Evolutionary conservation across 2,329 filamentous ascomycete species (phyloP).

Genomic region (Penicillium sp.): DNA sequence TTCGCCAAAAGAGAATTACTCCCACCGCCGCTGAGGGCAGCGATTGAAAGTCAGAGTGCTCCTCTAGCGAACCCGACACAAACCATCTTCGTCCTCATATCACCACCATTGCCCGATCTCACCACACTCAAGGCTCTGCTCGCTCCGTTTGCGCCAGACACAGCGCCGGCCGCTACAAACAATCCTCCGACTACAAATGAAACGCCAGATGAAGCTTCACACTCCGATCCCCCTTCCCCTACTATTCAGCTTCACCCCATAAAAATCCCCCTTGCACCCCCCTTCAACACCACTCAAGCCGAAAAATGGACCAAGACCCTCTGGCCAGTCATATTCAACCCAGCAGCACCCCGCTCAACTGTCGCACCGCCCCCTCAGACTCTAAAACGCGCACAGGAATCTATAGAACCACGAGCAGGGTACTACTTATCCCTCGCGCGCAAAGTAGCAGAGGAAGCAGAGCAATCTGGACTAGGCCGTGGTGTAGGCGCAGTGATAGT

Average conservation of each 20-base stretch:
- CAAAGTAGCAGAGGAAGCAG: constrained; percentile 40
- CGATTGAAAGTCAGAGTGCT: constrained; percentile 20
- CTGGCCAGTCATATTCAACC: constrained; percentile 48
- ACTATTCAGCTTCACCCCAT: constrained; percentile 32
- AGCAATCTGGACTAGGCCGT: constrained; percentile 38
- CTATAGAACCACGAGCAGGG: constrained; percentile 39
- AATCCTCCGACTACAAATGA: background rate
- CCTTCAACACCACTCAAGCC: constrained; percentile 41
- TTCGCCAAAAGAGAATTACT: constrained; percentile 39
- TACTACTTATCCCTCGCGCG: constrained; percentile 42
- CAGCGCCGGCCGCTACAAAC: constrained; percentile 12
- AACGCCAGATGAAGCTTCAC: constrained; percentile 1
- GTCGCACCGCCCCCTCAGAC: constrained; percentile 43
- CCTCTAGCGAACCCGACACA: constrained; percentile 14
- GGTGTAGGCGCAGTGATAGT: constrained; percentile 46
- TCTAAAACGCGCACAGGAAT: constrained; percentile 33
- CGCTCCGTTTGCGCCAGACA: constrained; percentile 33
- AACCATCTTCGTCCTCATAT: constrained; percentile 43
- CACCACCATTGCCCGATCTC: constrained; percentile 41
- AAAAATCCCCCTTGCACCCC: constrained; percentile 43
- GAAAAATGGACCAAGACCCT: constrained; percentile 40
- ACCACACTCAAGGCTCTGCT: constrained; percentile 37
- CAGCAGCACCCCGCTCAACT: constrained; percentile 43
- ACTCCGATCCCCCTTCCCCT: constrained; percentile 6
- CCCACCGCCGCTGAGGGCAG: constrained; percentile 29